phyloP scores from a whole-genome alignment of 768 basidiomycete genomes.

The Suillus spraguei region DNA sequence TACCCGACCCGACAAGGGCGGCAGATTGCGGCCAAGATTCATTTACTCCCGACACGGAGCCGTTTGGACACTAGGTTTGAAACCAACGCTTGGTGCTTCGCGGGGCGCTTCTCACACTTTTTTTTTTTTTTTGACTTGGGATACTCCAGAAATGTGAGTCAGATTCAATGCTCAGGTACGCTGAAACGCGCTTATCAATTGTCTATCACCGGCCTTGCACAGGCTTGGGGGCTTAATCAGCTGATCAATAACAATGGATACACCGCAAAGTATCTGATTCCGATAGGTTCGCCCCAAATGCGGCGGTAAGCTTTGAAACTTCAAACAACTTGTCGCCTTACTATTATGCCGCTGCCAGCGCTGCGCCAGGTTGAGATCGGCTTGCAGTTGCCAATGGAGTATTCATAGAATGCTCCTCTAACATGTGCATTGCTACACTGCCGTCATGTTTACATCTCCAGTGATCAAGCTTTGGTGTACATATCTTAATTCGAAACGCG shows the following conservation, averaged over 20 bases:
- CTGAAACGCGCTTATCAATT: conserved; percentile 2
- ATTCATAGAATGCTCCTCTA: no score
- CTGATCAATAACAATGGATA: background rate
- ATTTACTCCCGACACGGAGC: conserved; percentile 3
- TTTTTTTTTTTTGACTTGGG: no score
- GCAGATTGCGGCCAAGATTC: conserved; percentile 1
- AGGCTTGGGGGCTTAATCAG: conserved; percentile 1
- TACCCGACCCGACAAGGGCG: background rate
- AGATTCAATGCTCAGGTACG: conserved; percentile 10
- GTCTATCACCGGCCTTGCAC: conserved; percentile 13
- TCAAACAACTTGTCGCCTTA: background rate
- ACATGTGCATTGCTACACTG: no score
- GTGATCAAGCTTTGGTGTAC: no score
- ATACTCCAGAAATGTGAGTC: no score
- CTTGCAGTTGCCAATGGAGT: background rate
- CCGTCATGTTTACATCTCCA: no score
- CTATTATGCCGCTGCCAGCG: no score
- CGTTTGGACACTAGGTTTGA: no score
- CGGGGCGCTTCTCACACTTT: no score
- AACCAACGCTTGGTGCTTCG: no score
- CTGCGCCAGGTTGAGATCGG: background rate
- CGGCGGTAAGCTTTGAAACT: background rate
- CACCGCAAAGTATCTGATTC: background rate
- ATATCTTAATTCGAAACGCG: no score
- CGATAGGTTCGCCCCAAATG: background rate